Conservation (phyloP, 306 rosid genomes). For the Lupinus albus region DNA sequence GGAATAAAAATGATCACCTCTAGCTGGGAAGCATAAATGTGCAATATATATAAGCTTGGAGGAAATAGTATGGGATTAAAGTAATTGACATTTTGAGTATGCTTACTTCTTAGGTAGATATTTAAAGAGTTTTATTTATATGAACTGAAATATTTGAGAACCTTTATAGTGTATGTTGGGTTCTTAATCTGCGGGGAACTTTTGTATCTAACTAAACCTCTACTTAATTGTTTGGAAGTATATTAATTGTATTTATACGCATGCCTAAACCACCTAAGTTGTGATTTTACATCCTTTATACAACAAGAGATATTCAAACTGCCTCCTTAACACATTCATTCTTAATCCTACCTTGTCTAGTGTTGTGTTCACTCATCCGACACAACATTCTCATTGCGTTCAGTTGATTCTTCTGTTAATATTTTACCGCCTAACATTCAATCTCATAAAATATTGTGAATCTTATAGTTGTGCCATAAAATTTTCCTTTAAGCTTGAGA, state of each 20-base stretch:
- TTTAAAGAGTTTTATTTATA: conserved; percentile 4
- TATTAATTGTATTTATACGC: conserved; percentile 24
- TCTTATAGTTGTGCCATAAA: too few relatives aligned
- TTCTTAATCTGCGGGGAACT: neutral
- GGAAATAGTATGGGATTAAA: neutral
- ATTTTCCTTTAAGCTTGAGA: too few relatives aligned
- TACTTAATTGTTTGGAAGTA: conserved; percentile 6
- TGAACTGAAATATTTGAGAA: conserved; percentile 20
- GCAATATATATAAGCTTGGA: neutral
- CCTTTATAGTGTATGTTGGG: conserved; percentile 9
- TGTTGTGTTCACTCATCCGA: too few relatives aligned
- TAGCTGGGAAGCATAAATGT: conserved; percentile 17
- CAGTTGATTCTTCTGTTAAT: too few relatives aligned
- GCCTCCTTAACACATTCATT: too few relatives aligned
- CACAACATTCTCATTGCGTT: too few relatives aligned
- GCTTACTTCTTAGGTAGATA: conserved; percentile 20
- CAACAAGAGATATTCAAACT: too few relatives aligned
- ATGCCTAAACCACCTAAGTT: too few relatives aligned
- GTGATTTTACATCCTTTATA: too few relatives aligned
- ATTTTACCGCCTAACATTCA: too few relatives aligned
- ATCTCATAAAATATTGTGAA: too few relatives aligned
- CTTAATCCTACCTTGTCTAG: too few relatives aligned
- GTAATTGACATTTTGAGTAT: conserved; percentile 19
- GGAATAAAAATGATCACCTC: neutral
- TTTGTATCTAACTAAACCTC: neutral